Base-by-base conservation (phyloP, 176 grass and related monocot genomes). In the Triticum dicoccoides region DNA sequence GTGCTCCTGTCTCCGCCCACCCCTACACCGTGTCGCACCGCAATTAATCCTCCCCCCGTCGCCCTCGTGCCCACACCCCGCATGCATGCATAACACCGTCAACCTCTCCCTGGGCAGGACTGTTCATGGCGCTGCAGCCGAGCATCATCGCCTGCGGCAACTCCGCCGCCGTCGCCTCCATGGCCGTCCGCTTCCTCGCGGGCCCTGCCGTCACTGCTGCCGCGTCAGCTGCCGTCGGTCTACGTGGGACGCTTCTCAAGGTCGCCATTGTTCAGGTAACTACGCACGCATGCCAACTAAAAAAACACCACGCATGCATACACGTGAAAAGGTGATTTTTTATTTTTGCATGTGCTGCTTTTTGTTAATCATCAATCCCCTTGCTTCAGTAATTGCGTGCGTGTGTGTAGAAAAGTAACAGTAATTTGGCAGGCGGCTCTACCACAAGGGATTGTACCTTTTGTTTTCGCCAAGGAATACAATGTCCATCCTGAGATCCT, bases 401-500 rank as follows among this genome's bases (percentile, higher is more conserved):
- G 49, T 52, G 49, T 52, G 65, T 17, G 30, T 34, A 68, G 30
- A 68, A 68, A 68, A 25, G 12, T 45, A 13, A 39, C 70, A 73
- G 24, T 47, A 25, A 78, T 89, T 71, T 65, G 27, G 38, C 77
- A 98, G 96, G 96, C 96, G 25, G 93, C 96, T 25, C 93, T 98
- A 68, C 96, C 96, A 24, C 96, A 98, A 89, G 96, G 96, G 24
- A 98, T 98, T 4, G 96, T 98, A 14, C 96, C 96, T 35, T 98
- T 98, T 70, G 96, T 98, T 21, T 98, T 98, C 78, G 92, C 93
- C 4, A 98, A 98, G 80, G 96, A 98, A 70, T 98, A 98, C 75
- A 98, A 94, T 56, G 88, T 98, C 54, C 93, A 98, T 75, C 93
- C 96, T 13, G 56, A 88, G 59, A 96, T 96, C 78, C 61, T 96